Percentiles rank a stretch among this genome's conserved stretches.
Conservation (phyloP, 2,329 filamentous ascomycete species). For the Calycina marina region DNA sequence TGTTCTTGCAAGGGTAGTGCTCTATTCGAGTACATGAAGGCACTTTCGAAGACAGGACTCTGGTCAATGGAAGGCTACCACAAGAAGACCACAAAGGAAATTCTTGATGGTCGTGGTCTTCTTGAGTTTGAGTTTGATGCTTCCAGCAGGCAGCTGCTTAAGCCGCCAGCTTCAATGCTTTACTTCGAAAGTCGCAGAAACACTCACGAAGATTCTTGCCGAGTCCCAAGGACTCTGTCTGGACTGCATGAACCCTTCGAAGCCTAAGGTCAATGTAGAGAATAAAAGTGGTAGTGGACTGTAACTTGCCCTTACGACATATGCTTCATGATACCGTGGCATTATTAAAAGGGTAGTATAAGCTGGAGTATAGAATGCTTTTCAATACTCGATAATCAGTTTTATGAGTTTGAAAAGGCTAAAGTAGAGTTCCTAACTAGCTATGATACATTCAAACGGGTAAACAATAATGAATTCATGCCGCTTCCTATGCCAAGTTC, state of each 20-base stretch:
- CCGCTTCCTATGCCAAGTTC: too few relatives aligned
- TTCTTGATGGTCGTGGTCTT: constrained; percentile 2
- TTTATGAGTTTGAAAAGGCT: too few relatives aligned
- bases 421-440: too few relatives aligned
- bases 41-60: constrained; percentile 5
- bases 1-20: constrained; percentile 4
- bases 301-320: too few relatives aligned
- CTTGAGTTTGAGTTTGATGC: not conserved
- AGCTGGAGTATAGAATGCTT: too few relatives aligned
- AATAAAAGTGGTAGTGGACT: too few relatives aligned
- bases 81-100: constrained; percentile 2
- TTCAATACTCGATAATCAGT: too few relatives aligned
- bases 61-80: constrained; percentile 4
- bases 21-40: constrained; percentile 1
- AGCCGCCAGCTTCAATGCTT: not conserved
- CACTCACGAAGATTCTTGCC: not conserved
- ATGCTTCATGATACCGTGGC: too few relatives aligned
- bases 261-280: not conserved
- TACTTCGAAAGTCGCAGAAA: not conserved
- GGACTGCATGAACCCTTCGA: constrained; percentile 5
- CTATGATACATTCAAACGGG: too few relatives aligned
- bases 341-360: too few relatives aligned
- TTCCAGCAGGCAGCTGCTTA: constrained; percentile 1
- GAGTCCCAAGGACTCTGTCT: constrained; percentile 9
- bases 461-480: too few relatives aligned